These are phyloP conservation scores for Tylopilus cervinicoccineus DNA, from an alignment of 768 basidiomycete species.

Conservation along the genomic window DNA sequence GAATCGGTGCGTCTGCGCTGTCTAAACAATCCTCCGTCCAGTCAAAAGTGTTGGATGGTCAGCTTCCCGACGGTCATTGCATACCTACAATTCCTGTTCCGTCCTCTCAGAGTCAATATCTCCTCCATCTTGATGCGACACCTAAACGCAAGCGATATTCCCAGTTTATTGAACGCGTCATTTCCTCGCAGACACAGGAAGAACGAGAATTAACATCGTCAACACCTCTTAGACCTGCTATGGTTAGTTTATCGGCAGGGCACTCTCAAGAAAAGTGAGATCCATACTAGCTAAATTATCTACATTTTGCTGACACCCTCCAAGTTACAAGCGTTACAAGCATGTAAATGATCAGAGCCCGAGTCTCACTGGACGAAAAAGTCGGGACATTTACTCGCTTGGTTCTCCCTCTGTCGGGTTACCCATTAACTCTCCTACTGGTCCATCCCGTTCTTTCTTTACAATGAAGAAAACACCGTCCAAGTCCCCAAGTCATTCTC, in stretches of 20 bases:
- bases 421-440: not conserved
- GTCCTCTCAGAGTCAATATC: slow-evolving; percentile 34
- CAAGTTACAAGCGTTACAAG: not conserved
- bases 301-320: slow-evolving; percentile 9
- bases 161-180: slow-evolving; percentile 15
- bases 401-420: slow-evolving; percentile 5
- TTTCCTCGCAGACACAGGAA: slow-evolving; percentile 32
- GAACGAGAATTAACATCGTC: slow-evolving; percentile 26
- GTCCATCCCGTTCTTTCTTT: not conserved
- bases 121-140: slow-evolving; percentile 28
- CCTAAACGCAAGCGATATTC: slow-evolving; percentile 35
- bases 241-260: not conserved
- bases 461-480: not conserved
- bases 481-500: not conserved
- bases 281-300: not conserved
- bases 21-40: not conserved
- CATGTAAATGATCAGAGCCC: not conserved
- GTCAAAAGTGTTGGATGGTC: slow-evolving; percentile 2
- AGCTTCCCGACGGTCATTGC: not conserved
- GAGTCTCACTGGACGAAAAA: not conserved
- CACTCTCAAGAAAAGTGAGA: slow-evolving; percentile 16
- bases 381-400: not conserved
- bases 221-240: not conserved
- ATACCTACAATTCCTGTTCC: slow-evolving; percentile 16
- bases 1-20: not conserved